Conservation (phyloP, 2,329 filamentous ascomycete genomes). For the Aspergillus pseudonomiae region DNA sequence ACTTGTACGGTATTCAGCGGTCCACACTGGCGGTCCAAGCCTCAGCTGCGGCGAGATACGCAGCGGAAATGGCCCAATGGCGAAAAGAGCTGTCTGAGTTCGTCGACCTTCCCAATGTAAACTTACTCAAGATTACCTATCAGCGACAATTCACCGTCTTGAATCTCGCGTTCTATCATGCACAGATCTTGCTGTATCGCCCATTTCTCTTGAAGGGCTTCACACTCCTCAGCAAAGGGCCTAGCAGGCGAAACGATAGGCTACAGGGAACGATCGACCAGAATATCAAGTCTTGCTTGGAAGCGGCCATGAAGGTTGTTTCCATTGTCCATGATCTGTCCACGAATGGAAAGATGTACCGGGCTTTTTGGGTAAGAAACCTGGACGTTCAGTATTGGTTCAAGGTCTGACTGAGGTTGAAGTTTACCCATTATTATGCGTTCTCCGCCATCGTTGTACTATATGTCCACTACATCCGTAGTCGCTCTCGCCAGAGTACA, state of each 20-base stretch:
- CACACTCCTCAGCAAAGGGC: conserved; percentile 14
- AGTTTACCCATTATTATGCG: conserved; percentile 46
- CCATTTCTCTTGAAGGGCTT: conserved; percentile 36
- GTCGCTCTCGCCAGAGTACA: conserved; percentile 30
- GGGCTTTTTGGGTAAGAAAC: conserved; percentile 45
- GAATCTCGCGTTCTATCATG: conserved; percentile 39
- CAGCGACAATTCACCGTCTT: conserved; percentile 46
- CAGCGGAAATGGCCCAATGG: conserved; percentile 49
- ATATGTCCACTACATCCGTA: conserved; percentile 51
- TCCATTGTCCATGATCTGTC: conserved; percentile 45
- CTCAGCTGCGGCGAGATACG: conserved; percentile 47
- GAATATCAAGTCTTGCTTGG: conserved; percentile 38
- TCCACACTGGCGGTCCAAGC: conserved; percentile 16
- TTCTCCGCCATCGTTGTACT: conserved; percentile 51
- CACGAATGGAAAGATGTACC: conserved; percentile 40
- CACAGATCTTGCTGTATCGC: conserved; percentile 36
- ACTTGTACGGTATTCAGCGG: conserved; percentile 41
- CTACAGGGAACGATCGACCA: conserved; percentile 13
- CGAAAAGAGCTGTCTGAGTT: conserved; percentile 46
- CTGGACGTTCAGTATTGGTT: conserved; percentile 29
- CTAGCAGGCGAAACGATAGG: conserved; percentile 21
- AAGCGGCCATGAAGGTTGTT: conserved; percentile 45
- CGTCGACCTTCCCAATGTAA: conserved; percentile 34
- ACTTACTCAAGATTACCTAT: conserved; percentile 49
- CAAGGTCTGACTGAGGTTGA: background rate